Evolutionary conservation across 208 protist species (phyloP), one percentile per base, ranked within the genome.

Genomic region (Strigomonas culicis): DNA sequence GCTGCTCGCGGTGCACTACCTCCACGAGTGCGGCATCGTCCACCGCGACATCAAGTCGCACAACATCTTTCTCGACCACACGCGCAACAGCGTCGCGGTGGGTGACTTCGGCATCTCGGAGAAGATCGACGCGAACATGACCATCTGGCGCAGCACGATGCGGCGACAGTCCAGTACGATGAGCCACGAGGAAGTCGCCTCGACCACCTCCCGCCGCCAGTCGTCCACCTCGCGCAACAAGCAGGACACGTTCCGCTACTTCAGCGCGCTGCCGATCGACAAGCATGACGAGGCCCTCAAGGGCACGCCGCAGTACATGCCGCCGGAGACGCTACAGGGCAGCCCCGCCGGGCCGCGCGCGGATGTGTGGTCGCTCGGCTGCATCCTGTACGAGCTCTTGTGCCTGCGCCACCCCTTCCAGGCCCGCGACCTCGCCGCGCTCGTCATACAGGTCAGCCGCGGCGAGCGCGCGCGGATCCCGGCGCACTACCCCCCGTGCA

Each of bases 291-390:
- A 79, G 53, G 92, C 83, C 27, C 74, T 94, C 71, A 87, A 95
- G 17, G 97, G 97, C 15, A 98, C 97, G n/a, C 92, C 95, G 28
- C 89, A 97, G 15, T 98, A 98, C 73, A 94, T 98, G 86, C 79
- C 85, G 1, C 97, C 95, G 22, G 94, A 98, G 78, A 80, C 92
- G 32, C 80, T 95, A 22, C 77, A 95, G 50, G 86, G 82, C 49
- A 75, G 88, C 21, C 74, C 75, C 0, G 82, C 72, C n/a, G 81
- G 79, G 32, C 74, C 74, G 34, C 21, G n/a, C n/a, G 70, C 77
- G 11, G 95, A 98, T 70, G 79, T 97, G 13, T 98, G 95, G 93
- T 86, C 94, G 10, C 78, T 97, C 49, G 93, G 93, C 15, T 97
- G 93, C 59, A 90, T 97, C 44, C 71, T 96, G 6, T 97, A 96